phyloP scores from a whole-genome alignment of 352 stramenopile genomes.

The Phytophthora capsici region DNA sequence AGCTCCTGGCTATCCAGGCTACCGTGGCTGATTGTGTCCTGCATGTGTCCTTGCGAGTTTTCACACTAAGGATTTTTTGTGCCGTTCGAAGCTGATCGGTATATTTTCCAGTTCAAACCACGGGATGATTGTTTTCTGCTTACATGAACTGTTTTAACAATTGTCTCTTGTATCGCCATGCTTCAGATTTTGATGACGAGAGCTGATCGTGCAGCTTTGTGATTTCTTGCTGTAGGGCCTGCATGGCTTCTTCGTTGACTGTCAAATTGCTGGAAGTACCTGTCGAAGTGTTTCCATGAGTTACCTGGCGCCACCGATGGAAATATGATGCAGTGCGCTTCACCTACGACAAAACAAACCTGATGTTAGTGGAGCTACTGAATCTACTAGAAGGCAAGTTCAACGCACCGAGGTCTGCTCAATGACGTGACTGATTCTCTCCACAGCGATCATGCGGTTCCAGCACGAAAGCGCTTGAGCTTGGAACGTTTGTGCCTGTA shows the following conservation, averaged over 20 bases:
- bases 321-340: slow-evolving; percentile 51
- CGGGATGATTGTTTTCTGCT: slow-evolving; percentile 1
- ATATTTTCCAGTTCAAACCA: slow-evolving; percentile 4
- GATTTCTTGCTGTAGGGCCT: slow-evolving; percentile 66
- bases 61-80: too few species aligned
- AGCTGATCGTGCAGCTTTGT: slow-evolving; percentile 74
- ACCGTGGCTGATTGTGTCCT: slow-evolving; percentile 38
- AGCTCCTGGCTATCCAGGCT: slow-evolving; percentile 42
- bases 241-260: slow-evolving; percentile 34
- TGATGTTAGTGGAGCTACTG: slow-evolving; percentile 2
- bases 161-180: slow-evolving; percentile 80
- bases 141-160: slow-evolving; percentile 77
- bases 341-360: slow-evolving; percentile 21
- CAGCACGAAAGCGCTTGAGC: slow-evolving; percentile 56
- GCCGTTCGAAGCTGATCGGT: neutral
- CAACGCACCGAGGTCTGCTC: slow-evolving; percentile 43
- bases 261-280: neutral
- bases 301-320: slow-evolving; percentile 38
- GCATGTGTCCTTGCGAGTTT: too few species aligned
- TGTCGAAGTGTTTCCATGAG: neutral
- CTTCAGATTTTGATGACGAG: slow-evolving; percentile 70
- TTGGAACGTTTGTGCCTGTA: slow-evolving; percentile 49
- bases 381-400: neutral
- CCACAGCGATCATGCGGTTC: slow-evolving; percentile 74
- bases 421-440: slow-evolving; percentile 60